Base-by-base conservation (phyloP, 1,139 yeast genomes). In the Candida tetrigidarum region DNA sequence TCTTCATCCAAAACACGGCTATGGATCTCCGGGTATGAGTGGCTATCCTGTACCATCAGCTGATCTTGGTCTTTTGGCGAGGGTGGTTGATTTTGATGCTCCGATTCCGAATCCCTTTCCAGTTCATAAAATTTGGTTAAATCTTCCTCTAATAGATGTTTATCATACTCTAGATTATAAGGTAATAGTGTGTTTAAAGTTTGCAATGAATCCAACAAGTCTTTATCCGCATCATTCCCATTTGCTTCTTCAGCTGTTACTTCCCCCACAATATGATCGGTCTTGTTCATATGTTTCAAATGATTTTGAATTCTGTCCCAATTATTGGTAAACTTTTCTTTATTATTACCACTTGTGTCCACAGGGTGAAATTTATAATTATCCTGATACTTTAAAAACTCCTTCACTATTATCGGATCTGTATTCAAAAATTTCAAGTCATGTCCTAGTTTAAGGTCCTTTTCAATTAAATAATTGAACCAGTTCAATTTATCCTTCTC, bases 391-490 rank as follows among this genome's bases (percentile, higher is more conserved):
- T 58, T 53, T 39, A 66, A 44, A 44, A 64, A 61, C 40, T 66
- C 68, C 7, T 59, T 53, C 15, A 59, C 60, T 18, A 73, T 58
- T 18, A 28, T 26, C 9, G 43, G 48, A 16, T 63, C 56, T 3
- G 76, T 67, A 45, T 65, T 63, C 42, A 64, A 53, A 48, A 66
- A 73, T 49, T 71, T 71, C 50, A 67, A 55, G 51, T 69, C 71
- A 44, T 72, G 74, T 7, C 78, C 78, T 47, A 74, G 61, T 49
- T 70, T 70, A 43, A 69, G 56, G 50, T 74, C 78, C 46, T 74
- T 74, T 48, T 74, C 80, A 9, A 71, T 64, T 50, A 74, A 57
- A 50, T 70, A 74, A 44, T 67, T 66, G 38, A 74, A 58, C 80
- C 80, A 74, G 41, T 56, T 51, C 29, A 73, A 55, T 45, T 63